Evolutionary conservation across 176 grass and related monocot species (phyloP).

Genomic region (Calamus simplicifolius): DNA sequence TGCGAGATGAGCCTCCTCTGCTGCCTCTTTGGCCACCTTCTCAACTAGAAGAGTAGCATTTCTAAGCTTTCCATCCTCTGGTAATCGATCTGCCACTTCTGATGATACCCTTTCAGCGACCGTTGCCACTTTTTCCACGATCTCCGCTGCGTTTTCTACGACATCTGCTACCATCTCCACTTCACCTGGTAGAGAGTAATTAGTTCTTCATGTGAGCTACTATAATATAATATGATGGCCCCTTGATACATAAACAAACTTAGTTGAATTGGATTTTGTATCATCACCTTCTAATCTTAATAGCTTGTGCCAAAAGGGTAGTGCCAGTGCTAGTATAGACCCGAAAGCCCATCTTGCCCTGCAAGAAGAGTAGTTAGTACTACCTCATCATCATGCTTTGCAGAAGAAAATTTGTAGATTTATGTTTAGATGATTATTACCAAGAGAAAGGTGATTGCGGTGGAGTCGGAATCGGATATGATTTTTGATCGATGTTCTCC

Average conservation of each 20-base stretch:
- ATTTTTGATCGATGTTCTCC: neutral
- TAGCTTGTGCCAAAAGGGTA: conserved; percentile 43
- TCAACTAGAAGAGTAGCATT: conserved; percentile 31
- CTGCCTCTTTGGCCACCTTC: conserved; percentile 40
- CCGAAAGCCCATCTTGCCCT: conserved; percentile 52
- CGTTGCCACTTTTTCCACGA: conserved; percentile 39
- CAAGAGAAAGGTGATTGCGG: conserved; percentile 26
- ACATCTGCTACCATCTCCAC: conserved; percentile 38
- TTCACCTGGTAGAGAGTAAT: conserved; percentile 39
- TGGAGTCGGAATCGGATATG: neutral
- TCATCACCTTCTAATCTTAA: conserved; percentile 37
- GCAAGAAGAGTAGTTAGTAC: neutral
- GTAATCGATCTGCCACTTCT: conserved; percentile 33
- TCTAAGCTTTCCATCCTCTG: conserved; percentile 31
- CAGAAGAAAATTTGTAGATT: too few relatives aligned
- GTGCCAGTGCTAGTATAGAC: conserved; percentile 21
- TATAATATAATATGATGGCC: too few relatives aligned
- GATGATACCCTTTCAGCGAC: conserved; percentile 42
- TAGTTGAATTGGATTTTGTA: too few relatives aligned
- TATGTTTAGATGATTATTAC: conserved; percentile 7
- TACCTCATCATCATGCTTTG: too few relatives aligned
- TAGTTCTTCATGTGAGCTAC: too few relatives aligned
- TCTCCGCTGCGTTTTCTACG: conserved; percentile 33
- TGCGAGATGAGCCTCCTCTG: conserved; percentile 48
- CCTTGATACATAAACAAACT: too few relatives aligned